Base-by-base conservation (phyloP, 2,329 filamentous ascomycete genomes). In the Ascomycota sp. region DNA sequence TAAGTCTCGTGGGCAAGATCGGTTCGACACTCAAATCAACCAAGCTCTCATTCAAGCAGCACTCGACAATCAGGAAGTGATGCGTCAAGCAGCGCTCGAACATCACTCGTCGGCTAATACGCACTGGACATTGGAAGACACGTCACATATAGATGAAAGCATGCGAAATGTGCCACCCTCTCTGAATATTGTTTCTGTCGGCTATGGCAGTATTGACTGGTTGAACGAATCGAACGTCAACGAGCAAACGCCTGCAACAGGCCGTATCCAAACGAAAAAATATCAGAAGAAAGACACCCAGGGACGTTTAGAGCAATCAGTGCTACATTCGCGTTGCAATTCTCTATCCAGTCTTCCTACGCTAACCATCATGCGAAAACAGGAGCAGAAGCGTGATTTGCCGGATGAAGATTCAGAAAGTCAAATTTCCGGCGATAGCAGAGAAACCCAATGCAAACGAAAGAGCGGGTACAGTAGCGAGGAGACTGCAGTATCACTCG, bases 111-210 rank as follows among this genome's bases (percentile, higher is more conserved):
- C 66, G 30, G 71, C 73, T 34, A 79, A 84, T 50, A 76, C 75
- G 12, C 72, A 74, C 48, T 86, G 79, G 79, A 74, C 79, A 12
- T 56, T 84, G 36, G 72, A 70, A 39, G 62, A 69, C 34, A 42
- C 44, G 11, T 40, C 44, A 33, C 35, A 40, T 27, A 40, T 45
- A 11, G 27, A 6, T 9, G 30, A 41, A 9, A 43, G 42, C 35
- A 44, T 50, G 21, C 37, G 40, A 13, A 45, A 44, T 41, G 42
- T 43, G 35, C 39, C 52, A 30, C 51, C 57, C 29, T 57, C 56
- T 24, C 48, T 68, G 35, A 61, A 63, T 35, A 62, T 84, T 27
- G 65, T 79, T 32, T 72, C 72, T 37, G 56, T 66, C 39, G 59
- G 61, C 16, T 67, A 62, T 38, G 59, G 61, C 7, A 59, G 64